A percentile compares a stretch with the other conserved stretches of the same genome.
phyloP scores from a whole-genome alignment of 371 early-diverging fungal genomes.

The Thermomucor indicae-seudaticae region DNA sequence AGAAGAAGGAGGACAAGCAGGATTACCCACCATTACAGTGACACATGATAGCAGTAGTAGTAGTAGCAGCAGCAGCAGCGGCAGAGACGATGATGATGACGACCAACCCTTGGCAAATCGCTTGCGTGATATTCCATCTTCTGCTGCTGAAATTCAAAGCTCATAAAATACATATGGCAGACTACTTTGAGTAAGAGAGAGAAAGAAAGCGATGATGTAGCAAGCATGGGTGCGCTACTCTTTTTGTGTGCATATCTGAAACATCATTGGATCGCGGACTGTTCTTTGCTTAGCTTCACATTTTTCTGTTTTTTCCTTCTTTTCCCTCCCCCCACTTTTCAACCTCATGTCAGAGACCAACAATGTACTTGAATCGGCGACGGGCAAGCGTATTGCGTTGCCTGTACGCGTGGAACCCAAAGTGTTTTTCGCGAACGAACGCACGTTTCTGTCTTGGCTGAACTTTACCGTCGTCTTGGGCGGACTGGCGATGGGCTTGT shows the following conservation, averaged over 20 bases:
- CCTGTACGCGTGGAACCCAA: conserved; percentile 95
- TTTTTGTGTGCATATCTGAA: too few species aligned
- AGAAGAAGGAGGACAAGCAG: too few species aligned
- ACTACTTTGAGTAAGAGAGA: too few species aligned
- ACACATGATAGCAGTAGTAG: neutral
- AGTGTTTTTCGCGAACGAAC: conserved; percentile 97
- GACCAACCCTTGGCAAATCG: too few species aligned
- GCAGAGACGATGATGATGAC: neutral
- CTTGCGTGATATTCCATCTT: too few species aligned
- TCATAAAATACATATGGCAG: too few species aligned
- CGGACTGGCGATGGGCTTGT: conserved; percentile 64
- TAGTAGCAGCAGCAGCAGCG: neutral
- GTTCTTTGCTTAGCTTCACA: neutral
- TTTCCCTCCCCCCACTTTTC: neutral
- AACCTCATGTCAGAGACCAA: conserved; percentile 6
- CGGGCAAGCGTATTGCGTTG: conserved; percentile 60
- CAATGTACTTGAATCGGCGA: conserved; percentile 14
- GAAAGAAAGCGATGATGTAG: too few species aligned
- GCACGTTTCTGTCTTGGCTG: conserved; percentile 90
- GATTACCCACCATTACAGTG: too few species aligned
- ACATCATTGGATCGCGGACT: neutral
- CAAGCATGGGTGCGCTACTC: too few species aligned
- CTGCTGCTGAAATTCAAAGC: too few species aligned
- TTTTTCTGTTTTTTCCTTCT: conserved; percentile 2
- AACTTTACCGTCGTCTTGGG: conserved; percentile 71